A percentile compares a stretch with the other conserved stretches of the same genome.
Evolutionary conservation across 345 rosid species (phyloP).

Genomic region (Bruguiera parviflora): DNA sequence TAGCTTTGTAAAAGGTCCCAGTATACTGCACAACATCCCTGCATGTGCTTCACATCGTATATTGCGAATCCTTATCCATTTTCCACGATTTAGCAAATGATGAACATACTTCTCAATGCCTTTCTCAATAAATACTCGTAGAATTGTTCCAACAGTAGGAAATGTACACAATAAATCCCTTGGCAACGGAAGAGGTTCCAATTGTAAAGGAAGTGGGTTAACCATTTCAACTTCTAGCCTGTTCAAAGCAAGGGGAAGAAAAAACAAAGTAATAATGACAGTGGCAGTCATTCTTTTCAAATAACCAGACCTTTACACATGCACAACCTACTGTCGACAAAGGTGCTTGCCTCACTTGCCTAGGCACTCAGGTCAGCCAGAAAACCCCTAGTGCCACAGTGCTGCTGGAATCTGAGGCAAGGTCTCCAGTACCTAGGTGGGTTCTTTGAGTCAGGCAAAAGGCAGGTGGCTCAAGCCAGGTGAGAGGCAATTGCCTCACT

Average conservation of each 20-base stretch:
- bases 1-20: conserved; percentile 45
- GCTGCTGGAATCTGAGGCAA: no score
- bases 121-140: conserved; percentile 47
- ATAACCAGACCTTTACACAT: no score
- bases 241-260: conserved; percentile 9
- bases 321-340: no score
- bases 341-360: no score
- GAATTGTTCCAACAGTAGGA: conserved; percentile 72
- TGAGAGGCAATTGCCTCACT: no score
- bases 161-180: conserved; percentile 55
- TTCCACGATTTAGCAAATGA: conserved; percentile 43
- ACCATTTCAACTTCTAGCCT: conserved; percentile 53
- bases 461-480: no score
- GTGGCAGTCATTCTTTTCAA: not conserved
- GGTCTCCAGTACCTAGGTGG: no score
- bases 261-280: not conserved
- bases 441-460: no score
- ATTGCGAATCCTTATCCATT: conserved; percentile 58
- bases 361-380: no score
- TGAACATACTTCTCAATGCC: conserved; percentile 30
- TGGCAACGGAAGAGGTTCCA: conserved; percentile 47
- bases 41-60: conserved; percentile 50
- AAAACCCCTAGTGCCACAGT: no score
- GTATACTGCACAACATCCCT: conserved; percentile 62
- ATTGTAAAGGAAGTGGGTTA: conserved; percentile 41